A percentile compares a stretch with the other conserved stretches of the same genome.
These are phyloP conservation scores for Ganoderma multipileum DNA, from an alignment of 1,284 basidiomycete species.

Conservation along the genomic window DNA sequence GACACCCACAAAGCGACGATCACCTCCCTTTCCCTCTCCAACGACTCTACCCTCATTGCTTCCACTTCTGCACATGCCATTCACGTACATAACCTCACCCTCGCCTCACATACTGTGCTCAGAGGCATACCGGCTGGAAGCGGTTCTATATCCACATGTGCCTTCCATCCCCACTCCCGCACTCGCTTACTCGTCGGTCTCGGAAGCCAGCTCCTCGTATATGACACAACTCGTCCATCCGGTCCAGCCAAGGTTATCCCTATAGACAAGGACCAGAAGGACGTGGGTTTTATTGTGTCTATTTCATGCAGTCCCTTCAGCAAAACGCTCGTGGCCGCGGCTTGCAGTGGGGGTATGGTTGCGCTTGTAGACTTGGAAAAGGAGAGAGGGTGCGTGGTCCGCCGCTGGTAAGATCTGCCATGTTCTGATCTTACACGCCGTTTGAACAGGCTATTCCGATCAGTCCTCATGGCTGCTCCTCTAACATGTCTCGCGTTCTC, in stretches of 20 bases:
- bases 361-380: slow-evolving; percentile 74
- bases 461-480: slow-evolving; percentile 54
- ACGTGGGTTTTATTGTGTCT: slow-evolving; percentile 52
- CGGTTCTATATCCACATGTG: slow-evolving; percentile 50
- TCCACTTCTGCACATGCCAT: slow-evolving; percentile 57
- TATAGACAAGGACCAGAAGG: slow-evolving; percentile 54
- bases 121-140: slow-evolving; percentile 52
- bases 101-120: slow-evolving; percentile 57
- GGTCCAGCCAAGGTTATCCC: slow-evolving; percentile 58
- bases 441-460: slow-evolving; percentile 58
- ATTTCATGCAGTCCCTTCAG: slow-evolving; percentile 75
- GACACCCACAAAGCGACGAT: slow-evolving; percentile 64
- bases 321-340: slow-evolving; percentile 68
- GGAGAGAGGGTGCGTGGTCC: slow-evolving; percentile 63
- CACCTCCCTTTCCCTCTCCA: slow-evolving; percentile 61
- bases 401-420: neutral
- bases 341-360: slow-evolving; percentile 59
- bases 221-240: slow-evolving; percentile 65
- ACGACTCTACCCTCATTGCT: slow-evolving; percentile 62
- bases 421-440: neutral
- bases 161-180: slow-evolving; percentile 66
- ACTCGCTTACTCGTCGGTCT: slow-evolving; percentile 62
- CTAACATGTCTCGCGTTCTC: slow-evolving; percentile 70
- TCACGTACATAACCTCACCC: slow-evolving; percentile 65
- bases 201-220: slow-evolving; percentile 62